Conservation (phyloP, 306 rosid species). For the Rosa lucieae region DNA sequence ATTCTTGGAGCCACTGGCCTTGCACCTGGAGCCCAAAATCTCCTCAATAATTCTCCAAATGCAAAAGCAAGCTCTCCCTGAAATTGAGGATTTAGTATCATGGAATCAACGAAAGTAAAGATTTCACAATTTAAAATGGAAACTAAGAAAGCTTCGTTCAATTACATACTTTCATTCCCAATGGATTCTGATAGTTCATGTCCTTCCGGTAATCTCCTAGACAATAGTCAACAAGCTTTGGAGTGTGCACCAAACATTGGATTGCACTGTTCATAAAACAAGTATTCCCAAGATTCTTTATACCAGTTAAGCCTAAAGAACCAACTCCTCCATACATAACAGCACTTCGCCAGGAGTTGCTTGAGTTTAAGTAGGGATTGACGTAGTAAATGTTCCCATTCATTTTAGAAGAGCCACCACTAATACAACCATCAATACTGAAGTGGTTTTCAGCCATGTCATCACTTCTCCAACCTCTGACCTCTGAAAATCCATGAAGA, state of each 20-base stretch:
- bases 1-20: constrained; percentile 58
- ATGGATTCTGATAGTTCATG: constrained; percentile 72
- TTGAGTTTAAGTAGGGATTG: constrained; percentile 27
- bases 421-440: constrained; percentile 40
- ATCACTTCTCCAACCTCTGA: constrained; percentile 31
- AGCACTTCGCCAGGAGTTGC: constrained; percentile 35
- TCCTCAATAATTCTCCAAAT: constrained; percentile 83
- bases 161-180: constrained; percentile 75
- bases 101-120: background rate
- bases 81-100: constrained; percentile 14
- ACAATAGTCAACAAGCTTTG: constrained; percentile 73
- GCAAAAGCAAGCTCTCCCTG: constrained; percentile 92
- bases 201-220: constrained; percentile 73
- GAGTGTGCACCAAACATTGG: constrained; percentile 86
- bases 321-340: constrained; percentile 46
- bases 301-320: constrained; percentile 74
- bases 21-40: constrained; percentile 74
- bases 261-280: constrained; percentile 92
- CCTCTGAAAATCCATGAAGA: constrained; percentile 59
- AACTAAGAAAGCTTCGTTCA: constrained; percentile 15
- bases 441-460: constrained; percentile 44
- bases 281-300: constrained; percentile 91
- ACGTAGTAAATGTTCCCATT: constrained; percentile 52
- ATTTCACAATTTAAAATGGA: constrained; percentile 8
- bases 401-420: constrained; percentile 33